Percentiles rank a stretch among this genome's conserved stretches.
Conservation (phyloP, 2,329 filamentous ascomycete genomes). For the Pseudofabraea citricarpa region DNA sequence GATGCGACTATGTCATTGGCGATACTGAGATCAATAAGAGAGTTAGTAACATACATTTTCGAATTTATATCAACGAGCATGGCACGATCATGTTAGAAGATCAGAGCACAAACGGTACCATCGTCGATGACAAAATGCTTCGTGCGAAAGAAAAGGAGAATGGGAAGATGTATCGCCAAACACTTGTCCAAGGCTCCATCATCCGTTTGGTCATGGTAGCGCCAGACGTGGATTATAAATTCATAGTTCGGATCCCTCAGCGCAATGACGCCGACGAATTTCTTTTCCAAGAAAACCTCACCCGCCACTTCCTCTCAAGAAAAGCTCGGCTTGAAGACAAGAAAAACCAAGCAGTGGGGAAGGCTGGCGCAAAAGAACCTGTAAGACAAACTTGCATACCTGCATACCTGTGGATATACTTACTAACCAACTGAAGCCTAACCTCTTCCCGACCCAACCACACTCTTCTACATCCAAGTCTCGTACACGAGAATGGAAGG, state of each 20-base stretch:
- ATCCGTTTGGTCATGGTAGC: slow-evolving; percentile 26
- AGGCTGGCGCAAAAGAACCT: slow-evolving; percentile 16
- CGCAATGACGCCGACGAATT: slow-evolving; percentile 61
- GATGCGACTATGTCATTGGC: slow-evolving; percentile 69
- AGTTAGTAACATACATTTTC: slow-evolving; percentile 93
- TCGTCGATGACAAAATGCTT: slow-evolving; percentile 72
- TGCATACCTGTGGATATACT: neutral
- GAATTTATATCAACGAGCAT: slow-evolving; percentile 83
- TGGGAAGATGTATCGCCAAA: slow-evolving; percentile 29
- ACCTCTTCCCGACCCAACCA: slow-evolving; percentile 26
- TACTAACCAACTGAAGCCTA: slow-evolving; percentile 17
- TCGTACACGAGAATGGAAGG: slow-evolving; percentile 62
- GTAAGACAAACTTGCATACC: slow-evolving; percentile 10
- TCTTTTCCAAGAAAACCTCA: slow-evolving; percentile 64
- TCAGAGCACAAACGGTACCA: slow-evolving; percentile 90
- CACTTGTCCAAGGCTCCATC: slow-evolving; percentile 25
- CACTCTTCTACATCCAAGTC: slow-evolving; percentile 27
- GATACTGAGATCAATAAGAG: slow-evolving; percentile 63
- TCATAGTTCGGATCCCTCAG: slow-evolving; percentile 79
- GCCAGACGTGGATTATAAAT: slow-evolving; percentile 60
- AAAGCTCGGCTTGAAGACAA: slow-evolving; percentile 9
- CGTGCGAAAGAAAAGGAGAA: slow-evolving; percentile 43
- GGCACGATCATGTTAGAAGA: slow-evolving; percentile 90
- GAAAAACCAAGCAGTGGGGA: neutral
- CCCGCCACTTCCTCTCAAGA: slow-evolving; percentile 53